Evolutionary conservation across 345 rosid genomes (phyloP), one percentile per base, ranked within the genome.

Genomic region (Citrus trifoliata): DNA sequence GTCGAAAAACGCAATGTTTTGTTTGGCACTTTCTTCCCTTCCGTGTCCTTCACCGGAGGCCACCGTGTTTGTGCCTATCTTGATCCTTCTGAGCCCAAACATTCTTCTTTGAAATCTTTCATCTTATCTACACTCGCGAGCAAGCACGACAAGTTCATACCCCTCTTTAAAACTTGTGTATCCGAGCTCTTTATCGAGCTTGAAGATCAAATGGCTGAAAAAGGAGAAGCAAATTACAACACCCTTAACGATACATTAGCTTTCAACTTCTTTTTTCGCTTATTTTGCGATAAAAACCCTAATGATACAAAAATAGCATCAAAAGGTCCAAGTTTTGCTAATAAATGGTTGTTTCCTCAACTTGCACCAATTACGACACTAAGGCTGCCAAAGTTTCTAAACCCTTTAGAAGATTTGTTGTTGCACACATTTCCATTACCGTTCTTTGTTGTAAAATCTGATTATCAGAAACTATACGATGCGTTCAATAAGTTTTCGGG

Each of bases 1-100:
- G 88, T 88, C 46, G 89, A 85, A 13, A 88, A 88, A 67, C 35
- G 38, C 5, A 71, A 88, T 32, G 82, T 88, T 67, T 69, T 86
- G 0, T 82, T n/a, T 4, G 89, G 89, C 5, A 86, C 89, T 18
- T 86, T 48, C 87, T 58, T 81, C 62, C 89, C 91, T 9, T 85
- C 89, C 1, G 38, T 82, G 4, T 68, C 82, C 28, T 85, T 78
- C 71, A 82, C 85, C 5, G 91, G 91, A 1, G 87, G 91, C 30
- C 16, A 76, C 76, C 88, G 88, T 2, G 73, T 77, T 19, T 82
- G 84, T 35, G 81, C 88, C 4, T 86, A 66, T 46, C 91, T 86
- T 1, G 91, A 86, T 30, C 84, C 89, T 6, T 82, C 86, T 24
- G 89, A 88, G 42, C 83, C 82, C 0, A 83, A 77, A 2, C 91